A percentile compares a stretch with the other conserved stretches of the same genome.
Conservation (phyloP, 2,329 filamentous ascomycete genomes). For the Pseudopyrenochaeta lycopersici region DNA sequence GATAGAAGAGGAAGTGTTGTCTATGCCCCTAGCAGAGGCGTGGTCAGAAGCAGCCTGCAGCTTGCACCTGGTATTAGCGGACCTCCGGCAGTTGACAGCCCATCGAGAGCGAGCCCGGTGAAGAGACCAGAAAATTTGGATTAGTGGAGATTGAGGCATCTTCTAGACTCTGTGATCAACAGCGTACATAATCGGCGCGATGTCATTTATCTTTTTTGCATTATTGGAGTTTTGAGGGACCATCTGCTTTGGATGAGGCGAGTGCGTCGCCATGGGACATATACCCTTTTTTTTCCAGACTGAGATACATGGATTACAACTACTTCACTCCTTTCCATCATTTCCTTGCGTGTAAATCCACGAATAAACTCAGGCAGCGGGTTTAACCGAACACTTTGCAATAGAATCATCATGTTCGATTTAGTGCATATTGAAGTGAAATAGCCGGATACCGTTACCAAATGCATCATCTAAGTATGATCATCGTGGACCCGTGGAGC, state of each 20-base stretch:
- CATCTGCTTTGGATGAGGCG: neutral
- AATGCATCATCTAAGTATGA: neutral
- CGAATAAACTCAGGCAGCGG: no score
- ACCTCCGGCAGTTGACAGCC: constrained; percentile 29
- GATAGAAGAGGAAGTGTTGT: constrained; percentile 25
- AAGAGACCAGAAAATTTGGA: constrained; percentile 58
- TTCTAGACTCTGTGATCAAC: constrained; percentile 3
- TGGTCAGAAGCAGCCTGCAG: constrained; percentile 50
- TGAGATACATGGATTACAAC: neutral
- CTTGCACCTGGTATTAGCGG: constrained; percentile 39
- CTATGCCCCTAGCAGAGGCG: constrained; percentile 30
- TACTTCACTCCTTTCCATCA: neutral
- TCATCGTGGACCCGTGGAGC: neutral
- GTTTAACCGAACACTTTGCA: no score
- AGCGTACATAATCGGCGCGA: constrained; percentile 9
- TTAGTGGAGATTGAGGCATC: constrained; percentile 21
- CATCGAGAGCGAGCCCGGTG: constrained; percentile 49
- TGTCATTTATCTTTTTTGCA: constrained; percentile 19
- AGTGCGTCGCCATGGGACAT: constrained; percentile 1
- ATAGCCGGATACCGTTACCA: neutral
- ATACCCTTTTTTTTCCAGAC: constrained; percentile 8
- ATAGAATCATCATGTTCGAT: no score
- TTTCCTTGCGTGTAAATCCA: neutral
- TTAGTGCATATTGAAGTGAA: no score
- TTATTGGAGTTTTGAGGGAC: constrained; percentile 19